Evolutionary conservation across 495 filamentous ascomycete genomes (phyloP), one percentile per base, ranked within the genome.

Genomic region (Tetracladium setigerum): DNA sequence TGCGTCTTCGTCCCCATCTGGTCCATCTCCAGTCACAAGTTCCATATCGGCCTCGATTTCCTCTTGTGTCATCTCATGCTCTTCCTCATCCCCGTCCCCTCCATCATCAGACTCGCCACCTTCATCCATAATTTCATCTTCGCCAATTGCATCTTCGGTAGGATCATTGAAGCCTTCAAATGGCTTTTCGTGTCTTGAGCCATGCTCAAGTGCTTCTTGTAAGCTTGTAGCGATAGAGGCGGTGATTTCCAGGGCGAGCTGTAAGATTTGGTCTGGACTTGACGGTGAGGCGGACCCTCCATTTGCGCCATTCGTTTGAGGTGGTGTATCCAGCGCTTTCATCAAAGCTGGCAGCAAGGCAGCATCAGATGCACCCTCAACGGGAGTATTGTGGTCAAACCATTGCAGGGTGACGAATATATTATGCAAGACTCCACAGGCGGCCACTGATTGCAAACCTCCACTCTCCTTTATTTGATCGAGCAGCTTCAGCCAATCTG

Each of bases 21-120:
- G 51, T 10, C 65, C 65, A 39, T 73, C 68, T 12, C 70, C 76
- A 2, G 71, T 70, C 1, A 81, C 72, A 49, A 69, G 64, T 2
- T 74, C 76, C 71, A 82, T 78, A 54, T 83, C 79, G 24, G 65
- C 75, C 42, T 74, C 65, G 8, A 77, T 68, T 34, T 74, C 70
- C 31, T 71, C 67, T 7, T 60, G 59, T 22, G 67, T 65, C 51
- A 66, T 66, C 0, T 33, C 49, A 13, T 38, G 54, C 16, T 54
- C 57, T 14, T 55, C 52, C 9, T 54, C 51, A 13, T 60, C 58
- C n/a, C 54, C 55, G 11, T 48, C 55, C 38, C 51, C 54, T 17
- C 40, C 53, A 10, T 54, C 59, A 17, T 47, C 46, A 30, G 51
- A 52, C 19, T 62, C 59, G 47, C 53, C 55, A n/a, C 52, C 56